phyloP scores from a whole-genome alignment of 805 yeast species.

The Schwanniomyces sp. region DNA sequence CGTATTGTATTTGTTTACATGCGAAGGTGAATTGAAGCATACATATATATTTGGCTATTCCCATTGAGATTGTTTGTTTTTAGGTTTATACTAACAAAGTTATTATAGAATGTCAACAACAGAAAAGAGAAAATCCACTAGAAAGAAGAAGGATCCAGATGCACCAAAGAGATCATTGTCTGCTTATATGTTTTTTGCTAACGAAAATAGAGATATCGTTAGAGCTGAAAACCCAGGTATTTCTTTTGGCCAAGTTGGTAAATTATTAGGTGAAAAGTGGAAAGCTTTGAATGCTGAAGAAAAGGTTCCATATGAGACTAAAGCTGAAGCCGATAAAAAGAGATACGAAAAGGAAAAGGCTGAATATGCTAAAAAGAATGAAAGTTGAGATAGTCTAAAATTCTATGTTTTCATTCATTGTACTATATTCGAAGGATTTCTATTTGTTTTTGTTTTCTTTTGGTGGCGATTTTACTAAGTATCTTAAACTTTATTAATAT shows the following conservation, averaged over 20 bases:
- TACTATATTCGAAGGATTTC: background rate
- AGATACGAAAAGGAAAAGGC: conserved; percentile 97
- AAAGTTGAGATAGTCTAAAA: conserved; percentile 4
- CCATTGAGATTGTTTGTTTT: background rate
- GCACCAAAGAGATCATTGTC: conserved; percentile 99
- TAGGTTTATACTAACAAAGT: conserved; percentile 4
- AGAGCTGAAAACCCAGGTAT: conserved; percentile 97
- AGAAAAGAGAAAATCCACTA: conserved; percentile 44
- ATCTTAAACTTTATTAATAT: conserved; percentile 1
- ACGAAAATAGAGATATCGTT: conserved; percentile 94
- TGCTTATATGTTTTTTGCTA: conserved; percentile 98
- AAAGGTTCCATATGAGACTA: conserved; percentile 85
- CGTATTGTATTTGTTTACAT: conserved; percentile 2
- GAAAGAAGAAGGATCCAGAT: conserved; percentile 79
- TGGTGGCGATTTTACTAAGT: background rate
- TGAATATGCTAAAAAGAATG: conserved; percentile 55
- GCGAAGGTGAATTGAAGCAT: background rate
- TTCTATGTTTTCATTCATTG: background rate
- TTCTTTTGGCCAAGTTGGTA: conserved; percentile 93
- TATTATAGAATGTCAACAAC: conserved; percentile 15
- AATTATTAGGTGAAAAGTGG: conserved; percentile 94
- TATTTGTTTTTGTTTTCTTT: background rate
- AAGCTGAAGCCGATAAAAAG: conserved; percentile 95
- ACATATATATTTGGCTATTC: background rate
- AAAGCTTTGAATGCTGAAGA: conserved; percentile 82